Base-by-base conservation (phyloP, 2,329 filamentous ascomycete species). In the Arthrobotrys iridis region DNA sequence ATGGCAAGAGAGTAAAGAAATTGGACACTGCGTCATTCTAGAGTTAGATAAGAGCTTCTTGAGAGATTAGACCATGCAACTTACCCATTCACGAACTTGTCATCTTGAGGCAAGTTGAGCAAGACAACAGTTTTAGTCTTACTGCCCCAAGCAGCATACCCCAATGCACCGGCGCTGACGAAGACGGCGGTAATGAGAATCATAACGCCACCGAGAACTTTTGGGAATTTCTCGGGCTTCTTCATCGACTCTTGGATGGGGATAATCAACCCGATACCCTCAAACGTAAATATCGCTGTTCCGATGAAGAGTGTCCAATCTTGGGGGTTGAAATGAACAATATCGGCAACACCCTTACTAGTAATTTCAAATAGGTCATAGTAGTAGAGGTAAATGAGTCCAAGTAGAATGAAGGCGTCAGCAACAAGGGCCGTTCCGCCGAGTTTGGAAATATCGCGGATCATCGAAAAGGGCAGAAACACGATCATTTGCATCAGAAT, bases 1-100 rank as follows among this genome's bases (percentile, higher is more conserved):
- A 99, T 99, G n/a, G 95, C 95, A 26, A 96, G 85, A n/a, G 93
- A 97, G 85, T 99, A 99, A 46, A 99, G 87, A 81, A 99, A 93
- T 82, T 99, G 95, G 10, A 99, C 93, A 35, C 78, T 79, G 24
- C 18, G 55, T 18, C 8, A 40, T 41, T 13, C 11, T n/a, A 13
- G 13, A 58, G 13, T 40, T 22, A 65, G 37, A 43, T 2, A 13
- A 50, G 37, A 43, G 2, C n/a, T 40, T 26, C 3, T n/a, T 35
- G 15, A 76, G 15, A 11, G 26, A 3, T 28, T 1, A n/a, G 6
- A 13, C 1, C 18, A 11, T 43, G n/a, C 1, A 18, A 45, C 77
- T 59, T 46, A 78, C 8, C 88, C 91, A 80, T 99, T 98, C 84
- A 99, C 95, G 78, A 97, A 87, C 81, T 93, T 96, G 85, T 92